Conservation (phyloP, 805 yeast genomes). For the Barnettozyma vustinii region DNA sequence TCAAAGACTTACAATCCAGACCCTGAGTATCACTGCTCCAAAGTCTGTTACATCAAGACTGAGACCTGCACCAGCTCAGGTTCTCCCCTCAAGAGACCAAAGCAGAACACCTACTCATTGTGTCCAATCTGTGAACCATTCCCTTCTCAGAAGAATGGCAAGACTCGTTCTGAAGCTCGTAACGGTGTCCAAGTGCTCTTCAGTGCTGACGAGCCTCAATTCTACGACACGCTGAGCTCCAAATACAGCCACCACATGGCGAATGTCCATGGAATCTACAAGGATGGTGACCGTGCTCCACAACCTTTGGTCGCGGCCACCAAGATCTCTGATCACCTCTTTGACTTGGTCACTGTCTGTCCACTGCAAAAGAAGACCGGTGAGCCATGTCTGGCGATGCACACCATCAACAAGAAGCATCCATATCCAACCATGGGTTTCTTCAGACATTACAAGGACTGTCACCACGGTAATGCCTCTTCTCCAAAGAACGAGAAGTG, state of each 20-base stretch:
- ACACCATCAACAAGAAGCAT: background rate
- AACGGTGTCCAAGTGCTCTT: background rate
- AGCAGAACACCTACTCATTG: slow-evolving; percentile 5
- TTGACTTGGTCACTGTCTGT: background rate
- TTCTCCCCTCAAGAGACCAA: background rate
- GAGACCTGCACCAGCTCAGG: slow-evolving; percentile 1
- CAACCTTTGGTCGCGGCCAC: background rate
- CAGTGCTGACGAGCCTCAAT: slow-evolving; percentile 2
- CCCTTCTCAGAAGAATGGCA: background rate
- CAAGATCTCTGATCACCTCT: background rate
- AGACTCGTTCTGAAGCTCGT: background rate
- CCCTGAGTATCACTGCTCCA: slow-evolving; percentile 5
- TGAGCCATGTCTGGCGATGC: background rate
- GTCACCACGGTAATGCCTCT: background rate
- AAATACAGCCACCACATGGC: slow-evolving; percentile 8
- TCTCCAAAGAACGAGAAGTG: background rate
- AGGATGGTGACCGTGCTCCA: slow-evolving; percentile 1
- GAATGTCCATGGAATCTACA: slow-evolving; percentile 4
- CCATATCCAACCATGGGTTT: background rate
- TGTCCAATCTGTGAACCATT: slow-evolving; percentile 8
- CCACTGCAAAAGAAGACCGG: background rate
- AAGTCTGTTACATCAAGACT: slow-evolving; percentile 1
- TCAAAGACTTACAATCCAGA: background rate
- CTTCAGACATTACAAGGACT: background rate
- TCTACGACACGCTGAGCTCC: slow-evolving; percentile 8